phyloP scores from a whole-genome alignment of 2,329 filamentous ascomycete species.

The Zalaria sp. region DNA sequence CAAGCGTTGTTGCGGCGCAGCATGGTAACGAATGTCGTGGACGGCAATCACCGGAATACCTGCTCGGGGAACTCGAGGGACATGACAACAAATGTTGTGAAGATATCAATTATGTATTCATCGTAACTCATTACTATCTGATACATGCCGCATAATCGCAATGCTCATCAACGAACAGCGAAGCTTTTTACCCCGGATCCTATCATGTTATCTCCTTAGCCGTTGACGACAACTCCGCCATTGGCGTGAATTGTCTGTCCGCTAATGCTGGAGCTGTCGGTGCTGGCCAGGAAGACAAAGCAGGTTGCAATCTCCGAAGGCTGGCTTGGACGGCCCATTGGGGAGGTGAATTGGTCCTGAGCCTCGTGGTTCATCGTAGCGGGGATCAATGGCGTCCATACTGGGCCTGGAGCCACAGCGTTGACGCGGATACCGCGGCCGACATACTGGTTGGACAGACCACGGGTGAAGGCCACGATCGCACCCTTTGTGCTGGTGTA shows the following conservation, averaged over 20 bases:
- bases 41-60: too few relatives aligned
- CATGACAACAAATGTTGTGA: too few relatives aligned
- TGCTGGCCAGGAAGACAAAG: slow-evolving; percentile 65
- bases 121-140: too few relatives aligned
- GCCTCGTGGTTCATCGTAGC: slow-evolving; percentile 57
- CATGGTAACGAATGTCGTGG: too few relatives aligned
- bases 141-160: too few relatives aligned
- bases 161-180: too few relatives aligned
- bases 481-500: slow-evolving; percentile 72
- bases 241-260: slow-evolving; percentile 59
- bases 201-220: slow-evolving; percentile 7
- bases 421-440: slow-evolving; percentile 62
- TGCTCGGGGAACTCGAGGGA: too few relatives aligned
- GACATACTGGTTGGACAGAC: slow-evolving; percentile 60
- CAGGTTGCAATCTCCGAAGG: slow-evolving; percentile 71
- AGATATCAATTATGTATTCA: too few relatives aligned
- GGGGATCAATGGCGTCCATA: slow-evolving; percentile 65
- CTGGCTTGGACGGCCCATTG: slow-evolving; percentile 66
- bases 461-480: slow-evolving; percentile 66
- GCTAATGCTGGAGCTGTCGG: slow-evolving; percentile 59
- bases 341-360: slow-evolving; percentile 57
- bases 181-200: too few relatives aligned
- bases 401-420: slow-evolving; percentile 62
- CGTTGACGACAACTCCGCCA: slow-evolving; percentile 41
- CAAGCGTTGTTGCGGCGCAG: too few relatives aligned